Evolutionary conservation across 257 asterid species (phyloP).

Genomic region (Penstemon eatonii): DNA sequence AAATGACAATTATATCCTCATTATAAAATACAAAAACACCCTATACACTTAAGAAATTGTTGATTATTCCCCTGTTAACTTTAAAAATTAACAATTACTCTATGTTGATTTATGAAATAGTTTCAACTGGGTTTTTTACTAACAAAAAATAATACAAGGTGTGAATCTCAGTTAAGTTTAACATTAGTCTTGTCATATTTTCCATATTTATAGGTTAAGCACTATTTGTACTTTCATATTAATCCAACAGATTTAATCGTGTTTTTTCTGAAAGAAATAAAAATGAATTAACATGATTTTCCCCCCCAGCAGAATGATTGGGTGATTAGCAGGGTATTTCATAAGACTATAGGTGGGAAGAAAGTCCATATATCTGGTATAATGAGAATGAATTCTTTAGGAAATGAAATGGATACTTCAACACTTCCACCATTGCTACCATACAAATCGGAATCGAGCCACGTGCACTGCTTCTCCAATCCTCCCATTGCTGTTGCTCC

Average conservation of each 20-base stretch:
- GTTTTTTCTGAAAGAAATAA: too few species aligned
- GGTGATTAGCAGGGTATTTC: conserved; percentile 92
- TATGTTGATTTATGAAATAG: too few species aligned
- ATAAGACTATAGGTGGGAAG: conserved; percentile 74
- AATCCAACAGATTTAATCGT: too few species aligned
- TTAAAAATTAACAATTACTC: too few species aligned
- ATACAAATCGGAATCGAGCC: conserved; percentile 29
- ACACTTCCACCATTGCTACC: conserved; percentile 59
- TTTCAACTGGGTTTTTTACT: too few species aligned
- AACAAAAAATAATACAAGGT: neutral
- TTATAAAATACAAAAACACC: too few species aligned
- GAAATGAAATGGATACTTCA: conserved; percentile 28
- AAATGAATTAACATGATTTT: neutral
- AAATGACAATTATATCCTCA: too few species aligned
- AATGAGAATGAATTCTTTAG: conserved; percentile 34
- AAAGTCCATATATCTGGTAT: conserved; percentile 71
- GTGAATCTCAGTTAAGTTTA: neutral
- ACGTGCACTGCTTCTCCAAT: conserved; percentile 69
- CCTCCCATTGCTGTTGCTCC: conserved; percentile 6
- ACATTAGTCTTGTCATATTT: too few species aligned
- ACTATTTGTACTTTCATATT: too few species aligned
- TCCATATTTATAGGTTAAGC: too few species aligned
- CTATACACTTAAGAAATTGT: too few species aligned
- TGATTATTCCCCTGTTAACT: too few species aligned
- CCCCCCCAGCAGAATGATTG: conserved; percentile 66